These are phyloP conservation scores for Fusarium sp. DNA, from an alignment of 2,329 filamentous ascomycete species.

Conservation along the genomic window DNA sequence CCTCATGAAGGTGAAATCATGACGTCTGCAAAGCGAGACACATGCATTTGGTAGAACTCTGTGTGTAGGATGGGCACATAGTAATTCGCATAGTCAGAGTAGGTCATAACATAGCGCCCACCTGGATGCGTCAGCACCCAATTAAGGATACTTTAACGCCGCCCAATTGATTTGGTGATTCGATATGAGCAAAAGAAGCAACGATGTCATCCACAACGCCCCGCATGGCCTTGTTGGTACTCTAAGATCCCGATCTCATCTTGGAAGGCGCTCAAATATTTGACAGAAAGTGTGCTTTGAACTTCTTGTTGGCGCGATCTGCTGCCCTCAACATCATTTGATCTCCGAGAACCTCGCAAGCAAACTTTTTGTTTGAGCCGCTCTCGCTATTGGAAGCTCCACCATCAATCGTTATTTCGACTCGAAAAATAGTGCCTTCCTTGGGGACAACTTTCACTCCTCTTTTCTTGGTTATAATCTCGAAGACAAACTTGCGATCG, in stretches of 20 bases:
- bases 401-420: slow-evolving; percentile 69
- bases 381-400: slow-evolving; percentile 28
- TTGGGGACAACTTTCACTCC: slow-evolving; percentile 86
- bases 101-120: too few relatives aligned
- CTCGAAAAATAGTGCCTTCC: slow-evolving; percentile 86
- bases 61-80: background rate
- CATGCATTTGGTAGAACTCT: background rate
- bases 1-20: background rate
- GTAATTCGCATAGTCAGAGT: background rate
- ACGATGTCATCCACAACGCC: background rate
- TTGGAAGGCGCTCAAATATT: slow-evolving; percentile 67
- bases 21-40: background rate
- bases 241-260: background rate
- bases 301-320: slow-evolving; percentile 90
- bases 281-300: slow-evolving; percentile 84
- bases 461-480: slow-evolving; percentile 80
- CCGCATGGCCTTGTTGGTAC: background rate
- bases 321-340: slow-evolving; percentile 86
- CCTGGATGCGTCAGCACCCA: background rate
- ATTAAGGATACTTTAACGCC: background rate
- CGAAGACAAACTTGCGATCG: slow-evolving; percentile 88
- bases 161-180: background rate
- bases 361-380: slow-evolving; percentile 57
- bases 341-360: slow-evolving; percentile 88
- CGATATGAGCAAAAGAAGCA: background rate